These are phyloP conservation scores for Ormosia emarginata DNA, from an alignment of 306 rosid genomes.

Conservation along the genomic window DNA sequence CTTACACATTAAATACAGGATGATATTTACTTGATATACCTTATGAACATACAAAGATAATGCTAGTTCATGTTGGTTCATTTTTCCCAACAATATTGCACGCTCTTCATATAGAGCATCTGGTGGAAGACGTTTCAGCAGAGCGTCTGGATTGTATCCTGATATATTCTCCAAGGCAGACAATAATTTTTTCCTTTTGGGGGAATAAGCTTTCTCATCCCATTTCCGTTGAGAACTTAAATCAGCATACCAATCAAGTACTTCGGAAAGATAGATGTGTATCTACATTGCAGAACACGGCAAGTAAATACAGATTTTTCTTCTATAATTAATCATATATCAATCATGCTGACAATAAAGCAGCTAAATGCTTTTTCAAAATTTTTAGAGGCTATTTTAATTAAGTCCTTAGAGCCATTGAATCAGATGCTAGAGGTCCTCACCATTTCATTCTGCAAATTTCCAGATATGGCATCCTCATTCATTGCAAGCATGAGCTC, in stretches of 20 bases:
- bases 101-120: constrained; percentile 95
- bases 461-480: constrained; percentile 85
- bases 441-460: constrained; percentile 99
- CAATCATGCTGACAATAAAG: constrained; percentile 13
- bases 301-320: constrained; percentile 8
- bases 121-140: constrained; percentile 76
- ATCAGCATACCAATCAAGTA: constrained; percentile 86
- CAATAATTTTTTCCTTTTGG: constrained; percentile 81
- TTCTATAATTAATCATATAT: neutral
- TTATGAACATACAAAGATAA: constrained; percentile 87
- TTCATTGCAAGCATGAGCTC: constrained; percentile 99
- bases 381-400: neutral
- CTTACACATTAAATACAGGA: neutral
- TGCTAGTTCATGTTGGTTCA: constrained; percentile 97
- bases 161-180: constrained; percentile 80
- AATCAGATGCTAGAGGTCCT: constrained; percentile 28
- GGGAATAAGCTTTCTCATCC: constrained; percentile 81
- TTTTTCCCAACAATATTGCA: constrained; percentile 86
- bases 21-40: constrained; percentile 44
- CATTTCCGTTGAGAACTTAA: constrained; percentile 68
- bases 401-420: constrained; percentile 11
- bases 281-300: constrained; percentile 45
- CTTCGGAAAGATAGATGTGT: constrained; percentile 85
- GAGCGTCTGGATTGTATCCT: constrained; percentile 83
- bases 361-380: neutral